Percentiles rank a stretch among this genome's conserved stretches.
Evolutionary conservation across 768 basidiomycete genomes (phyloP).

Genomic region (Suillus americanus): DNA sequence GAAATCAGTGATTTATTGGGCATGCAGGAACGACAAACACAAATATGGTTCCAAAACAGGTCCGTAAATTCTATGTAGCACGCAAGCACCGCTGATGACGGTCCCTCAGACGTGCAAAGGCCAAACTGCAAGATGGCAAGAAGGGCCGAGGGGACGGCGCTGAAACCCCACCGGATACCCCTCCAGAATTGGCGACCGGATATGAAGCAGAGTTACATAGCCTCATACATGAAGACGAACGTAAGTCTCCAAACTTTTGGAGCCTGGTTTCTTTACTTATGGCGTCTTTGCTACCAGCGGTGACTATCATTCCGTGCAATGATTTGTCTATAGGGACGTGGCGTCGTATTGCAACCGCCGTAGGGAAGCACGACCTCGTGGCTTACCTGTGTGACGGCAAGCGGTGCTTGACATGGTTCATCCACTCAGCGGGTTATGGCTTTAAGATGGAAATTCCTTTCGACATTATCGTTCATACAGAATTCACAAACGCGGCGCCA

Average conservation of each 20-base stretch:
- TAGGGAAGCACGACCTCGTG: conserved; percentile 62
- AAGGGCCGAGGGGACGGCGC: conserved; percentile 35
- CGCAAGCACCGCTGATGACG: conserved; percentile 4
- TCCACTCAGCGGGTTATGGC: conserved; percentile 65
- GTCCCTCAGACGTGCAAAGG: conserved; percentile 69
- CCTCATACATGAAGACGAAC: conserved; percentile 74
- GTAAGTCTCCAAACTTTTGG: conserved; percentile 43
- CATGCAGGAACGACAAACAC: conserved; percentile 86
- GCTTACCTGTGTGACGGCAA: conserved; percentile 72
- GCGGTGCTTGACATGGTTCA: conserved; percentile 75
- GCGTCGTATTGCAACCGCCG: conserved; percentile 64
- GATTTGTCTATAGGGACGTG: conserved; percentile 76
- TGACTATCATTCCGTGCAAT: conserved; percentile 74
- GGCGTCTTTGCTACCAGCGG: conserved; percentile 40
- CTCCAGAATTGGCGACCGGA: conserved; percentile 50
- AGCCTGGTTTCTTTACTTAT: not conserved
- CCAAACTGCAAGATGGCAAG: conserved; percentile 68
- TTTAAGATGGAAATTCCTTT: conserved; percentile 89
- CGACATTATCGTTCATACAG: conserved; percentile 55
- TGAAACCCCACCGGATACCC: conserved; percentile 44
- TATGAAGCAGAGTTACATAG: conserved; percentile 60
- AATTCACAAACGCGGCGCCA: conserved; percentile 53
- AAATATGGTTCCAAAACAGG: conserved; percentile 92
- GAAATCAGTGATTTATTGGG: conserved; percentile 75
- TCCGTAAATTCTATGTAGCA: conserved; percentile 3